A percentile compares a stretch with the other conserved stretches of the same genome.
Conservation (phyloP, 179 eudicot genomes). For the Actinidia chinensis region DNA sequence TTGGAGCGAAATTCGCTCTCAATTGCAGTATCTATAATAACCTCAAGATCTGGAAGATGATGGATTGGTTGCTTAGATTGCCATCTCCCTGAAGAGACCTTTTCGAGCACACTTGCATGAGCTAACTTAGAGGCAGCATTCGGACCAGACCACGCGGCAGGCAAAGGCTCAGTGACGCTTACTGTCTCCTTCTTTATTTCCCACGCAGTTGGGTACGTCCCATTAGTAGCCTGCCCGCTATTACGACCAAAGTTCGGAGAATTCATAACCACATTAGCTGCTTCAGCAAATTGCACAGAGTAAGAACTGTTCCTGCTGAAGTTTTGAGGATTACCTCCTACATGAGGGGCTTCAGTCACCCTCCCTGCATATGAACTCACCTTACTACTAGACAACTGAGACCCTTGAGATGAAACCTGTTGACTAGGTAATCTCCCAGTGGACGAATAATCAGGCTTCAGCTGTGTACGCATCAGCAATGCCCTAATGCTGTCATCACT, state of each 20-base stretch:
- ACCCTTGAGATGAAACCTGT: slow-evolving; percentile 27
- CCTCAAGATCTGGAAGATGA: slow-evolving; percentile 64
- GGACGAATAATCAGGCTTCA: slow-evolving; percentile 34
- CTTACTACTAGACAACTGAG: slow-evolving; percentile 34
- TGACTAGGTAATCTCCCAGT: slow-evolving; percentile 33
- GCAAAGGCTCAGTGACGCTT: slow-evolving; percentile 33
- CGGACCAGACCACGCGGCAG: slow-evolving; percentile 54
- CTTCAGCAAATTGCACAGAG: slow-evolving; percentile 40
- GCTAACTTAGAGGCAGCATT: slow-evolving; percentile 69
- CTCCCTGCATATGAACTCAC: slow-evolving; percentile 53
- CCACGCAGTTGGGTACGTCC: slow-evolving; percentile 68
- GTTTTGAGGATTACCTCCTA: slow-evolving; percentile 26
- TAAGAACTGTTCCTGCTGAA: slow-evolving; percentile 33
- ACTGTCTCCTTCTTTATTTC: slow-evolving; percentile 53
- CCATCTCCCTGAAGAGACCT: slow-evolving; percentile 95
- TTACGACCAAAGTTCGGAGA: slow-evolving; percentile 28
- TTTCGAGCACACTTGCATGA: slow-evolving; percentile 89
- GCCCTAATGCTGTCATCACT: slow-evolving; percentile 57
- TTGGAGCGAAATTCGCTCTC: slow-evolving; percentile 35
- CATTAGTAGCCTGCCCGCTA: slow-evolving; percentile 33
- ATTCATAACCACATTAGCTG: slow-evolving; percentile 34
- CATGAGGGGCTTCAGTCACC: slow-evolving; percentile 42
- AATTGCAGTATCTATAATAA: slow-evolving; percentile 45
- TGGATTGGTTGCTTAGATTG: slow-evolving; percentile 56
- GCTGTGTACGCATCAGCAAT: slow-evolving; percentile 39